A percentile compares a stretch with the other conserved stretches of the same genome.
These are phyloP conservation scores for Hortiboletus campestris DNA, from an alignment of 768 basidiomycete genomes.

Conservation along the genomic window DNA sequence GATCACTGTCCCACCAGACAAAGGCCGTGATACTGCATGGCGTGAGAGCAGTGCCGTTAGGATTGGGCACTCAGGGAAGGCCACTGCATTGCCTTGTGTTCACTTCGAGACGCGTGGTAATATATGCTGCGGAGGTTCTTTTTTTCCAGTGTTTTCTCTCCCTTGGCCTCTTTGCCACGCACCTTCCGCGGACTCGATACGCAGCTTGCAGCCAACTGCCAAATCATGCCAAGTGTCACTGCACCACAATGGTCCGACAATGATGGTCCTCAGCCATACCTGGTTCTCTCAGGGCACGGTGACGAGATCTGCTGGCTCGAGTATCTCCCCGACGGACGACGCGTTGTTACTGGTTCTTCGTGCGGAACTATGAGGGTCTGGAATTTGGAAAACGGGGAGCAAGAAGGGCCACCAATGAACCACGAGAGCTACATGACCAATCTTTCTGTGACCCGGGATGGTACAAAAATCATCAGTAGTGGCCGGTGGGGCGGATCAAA, in stretches of 20 bases:
- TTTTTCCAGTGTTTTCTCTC: too few species aligned
- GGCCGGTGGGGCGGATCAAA: background rate
- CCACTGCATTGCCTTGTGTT: too few species aligned
- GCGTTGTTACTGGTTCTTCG: background rate
- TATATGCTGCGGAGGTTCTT: too few species aligned
- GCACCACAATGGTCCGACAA: background rate
- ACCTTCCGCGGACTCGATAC: too few species aligned
- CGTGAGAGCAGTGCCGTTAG: too few species aligned
- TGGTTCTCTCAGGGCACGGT: background rate
- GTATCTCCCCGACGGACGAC: conserved; percentile 1
- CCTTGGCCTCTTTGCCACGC: too few species aligned
- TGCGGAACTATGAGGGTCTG: background rate
- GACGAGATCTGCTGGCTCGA: background rate
- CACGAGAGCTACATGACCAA: rapidly evolving
- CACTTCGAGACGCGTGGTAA: too few species aligned
- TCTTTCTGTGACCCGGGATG: background rate
- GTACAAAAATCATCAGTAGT: background rate
- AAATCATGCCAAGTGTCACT: background rate
- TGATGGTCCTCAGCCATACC: background rate
- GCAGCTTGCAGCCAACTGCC: too few species aligned
- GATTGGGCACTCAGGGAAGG: too few species aligned
- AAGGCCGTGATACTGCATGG: too few species aligned
- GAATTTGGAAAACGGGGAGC: background rate
- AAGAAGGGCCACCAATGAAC: background rate
- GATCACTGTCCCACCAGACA: too few species aligned